Evolutionary conservation across 2,329 filamentous ascomycete genomes (phyloP).

Genomic region (Aspergillus carbonarius): DNA sequence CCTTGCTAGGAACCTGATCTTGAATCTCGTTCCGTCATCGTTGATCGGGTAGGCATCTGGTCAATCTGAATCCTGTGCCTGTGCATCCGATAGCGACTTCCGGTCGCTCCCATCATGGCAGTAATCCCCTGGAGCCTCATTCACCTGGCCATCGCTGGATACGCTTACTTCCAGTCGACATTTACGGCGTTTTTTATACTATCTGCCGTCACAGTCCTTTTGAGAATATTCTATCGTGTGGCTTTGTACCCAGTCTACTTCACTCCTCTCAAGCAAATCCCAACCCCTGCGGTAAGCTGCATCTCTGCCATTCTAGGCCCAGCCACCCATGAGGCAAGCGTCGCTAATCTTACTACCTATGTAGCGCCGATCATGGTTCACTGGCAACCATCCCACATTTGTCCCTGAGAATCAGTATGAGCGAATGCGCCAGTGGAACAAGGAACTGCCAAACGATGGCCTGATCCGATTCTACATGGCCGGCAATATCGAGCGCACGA

Average conservation of each 20-base stretch:
- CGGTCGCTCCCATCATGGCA: neutral
- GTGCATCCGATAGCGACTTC: neutral
- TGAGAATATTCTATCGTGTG: conserved; percentile 6
- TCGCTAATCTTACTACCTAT: neutral
- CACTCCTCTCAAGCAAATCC: conserved; percentile 8
- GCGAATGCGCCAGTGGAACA: conserved; percentile 51
- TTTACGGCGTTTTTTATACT: conserved; percentile 2
- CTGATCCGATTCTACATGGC: conserved; percentile 65
- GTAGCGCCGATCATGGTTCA: conserved; percentile 44
- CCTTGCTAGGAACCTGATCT: neutral
- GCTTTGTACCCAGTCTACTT: conserved; percentile 10
- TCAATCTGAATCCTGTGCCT: neutral
- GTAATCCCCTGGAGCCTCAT: conserved; percentile 5
- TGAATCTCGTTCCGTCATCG: neutral
- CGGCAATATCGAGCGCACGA: conserved; percentile 63
- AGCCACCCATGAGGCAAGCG: no score
- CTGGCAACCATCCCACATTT: conserved; percentile 45
- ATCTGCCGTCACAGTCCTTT: neutral
- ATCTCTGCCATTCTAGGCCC: neutral
- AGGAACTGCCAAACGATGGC: conserved; percentile 64
- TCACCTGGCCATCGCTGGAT: conserved; percentile 8
- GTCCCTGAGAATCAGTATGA: conserved; percentile 41
- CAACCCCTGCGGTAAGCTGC: neutral
- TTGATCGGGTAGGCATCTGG: neutral
- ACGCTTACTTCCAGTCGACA: conserved; percentile 7